Percentiles rank a stretch among this genome's conserved stretches.
Evolutionary conservation across 345 rosid genomes (phyloP).

Genomic region (Adansonia digitata): DNA sequence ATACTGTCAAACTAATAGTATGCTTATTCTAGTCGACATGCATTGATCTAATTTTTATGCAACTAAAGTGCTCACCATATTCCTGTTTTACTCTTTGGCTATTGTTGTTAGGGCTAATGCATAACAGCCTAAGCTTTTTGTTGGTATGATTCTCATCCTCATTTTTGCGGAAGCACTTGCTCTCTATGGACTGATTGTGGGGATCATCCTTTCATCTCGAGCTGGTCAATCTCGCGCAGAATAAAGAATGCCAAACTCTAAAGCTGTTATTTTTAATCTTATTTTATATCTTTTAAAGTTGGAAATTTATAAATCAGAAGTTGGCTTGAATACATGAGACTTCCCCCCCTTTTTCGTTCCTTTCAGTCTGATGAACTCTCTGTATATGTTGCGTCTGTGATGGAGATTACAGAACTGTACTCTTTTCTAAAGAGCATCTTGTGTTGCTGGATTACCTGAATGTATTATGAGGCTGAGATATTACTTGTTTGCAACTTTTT

Average conservation of each 20-base stretch:
- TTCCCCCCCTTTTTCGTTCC: not conserved
- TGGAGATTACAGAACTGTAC: not conserved
- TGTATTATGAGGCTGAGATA: not conserved
- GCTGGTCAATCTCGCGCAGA: slow-evolving; percentile 48
- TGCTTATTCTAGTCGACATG: not conserved
- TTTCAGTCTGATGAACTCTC: not conserved
- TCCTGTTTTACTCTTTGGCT: not conserved
- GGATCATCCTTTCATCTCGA: slow-evolving; percentile 47
- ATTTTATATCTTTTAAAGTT: not conserved
- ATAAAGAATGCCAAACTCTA: not conserved
- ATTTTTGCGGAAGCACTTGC: slow-evolving; percentile 43
- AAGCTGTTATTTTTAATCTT: not conserved
- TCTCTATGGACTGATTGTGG: slow-evolving; percentile 41
- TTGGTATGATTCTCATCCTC: no score
- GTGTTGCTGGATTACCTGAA: not conserved
- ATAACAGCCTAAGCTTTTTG: slow-evolving; percentile 41
- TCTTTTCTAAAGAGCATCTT: not conserved
- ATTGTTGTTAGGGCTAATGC: slow-evolving; percentile 34
- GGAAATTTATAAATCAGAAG: not conserved
- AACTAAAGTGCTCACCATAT: not conserved
- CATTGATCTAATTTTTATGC: not conserved
- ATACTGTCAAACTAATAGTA: not conserved
- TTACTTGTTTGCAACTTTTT: not conserved
- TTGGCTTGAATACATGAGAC: not conserved
- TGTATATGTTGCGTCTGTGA: not conserved